Base-by-base conservation (phyloP, 139 green algal genomes). In the Picochlorum costavermella region DNA sequence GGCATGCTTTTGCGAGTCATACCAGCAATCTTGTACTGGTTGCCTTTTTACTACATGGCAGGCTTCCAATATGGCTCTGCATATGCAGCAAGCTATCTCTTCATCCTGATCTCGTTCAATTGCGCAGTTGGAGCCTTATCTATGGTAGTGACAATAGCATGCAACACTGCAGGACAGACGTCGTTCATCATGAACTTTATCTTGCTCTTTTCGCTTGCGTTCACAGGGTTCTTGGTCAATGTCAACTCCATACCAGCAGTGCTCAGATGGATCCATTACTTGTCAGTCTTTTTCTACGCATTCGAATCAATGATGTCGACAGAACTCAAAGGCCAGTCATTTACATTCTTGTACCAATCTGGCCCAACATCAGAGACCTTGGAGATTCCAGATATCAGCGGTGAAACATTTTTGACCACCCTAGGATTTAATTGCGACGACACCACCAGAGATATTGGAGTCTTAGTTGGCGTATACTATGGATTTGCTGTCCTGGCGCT, bases 171-270 rank as follows among this genome's bases (percentile, higher is more conserved):
- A 50, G 85, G 88, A 29, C 74, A 75, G 25, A 68, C 85, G 2
- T 68, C 78, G 23, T 73, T 95, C n/a, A 40, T 82, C 45, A 90
- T 90, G 71, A 92, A 89, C 65, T 73, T 89, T 61, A 60, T 90
- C 37, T 68, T 92, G 57, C 77, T 94, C 29, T 64, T 87, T 30
- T 84, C 70, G 5, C 75, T 90, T 29, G 71, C 91, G 4, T 92
- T 94, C 70, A 74, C 65, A 16, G 9, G 51, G 29, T 75, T 61
- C 9, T 43, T 57, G 11, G 20, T 58, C 8, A 66, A 50, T 9
- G 43, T 64, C 29, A 29, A 28, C 1, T 36, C 28, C 23, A 50
- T 90, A 23, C 63, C 72, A 25, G 60, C 51, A 6, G 64, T 45
- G 66, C 50, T 90, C n/a, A 30, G 70, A 5, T 92, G 85, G 85